Base-by-base conservation (phyloP, 1,284 basidiomycete species). In the Ustilago vetiveriae region DNA sequence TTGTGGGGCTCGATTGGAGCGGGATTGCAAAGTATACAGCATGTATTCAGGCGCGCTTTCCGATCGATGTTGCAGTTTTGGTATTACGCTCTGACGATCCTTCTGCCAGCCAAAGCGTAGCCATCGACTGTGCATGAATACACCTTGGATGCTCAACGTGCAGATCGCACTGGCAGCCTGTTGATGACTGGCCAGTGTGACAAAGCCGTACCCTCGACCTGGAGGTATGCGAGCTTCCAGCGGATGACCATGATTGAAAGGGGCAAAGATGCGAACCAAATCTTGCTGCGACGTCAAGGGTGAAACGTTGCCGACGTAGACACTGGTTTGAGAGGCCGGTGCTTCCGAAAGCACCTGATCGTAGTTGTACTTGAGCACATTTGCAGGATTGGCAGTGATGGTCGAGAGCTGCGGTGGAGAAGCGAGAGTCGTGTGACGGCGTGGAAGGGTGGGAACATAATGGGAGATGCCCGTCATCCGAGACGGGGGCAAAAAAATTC, bases 51-150 rank as follows among this genome's bases (percentile, higher is more conserved):
- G 58, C 10, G 41, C 46, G 4, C 44, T 54, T 24, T 54, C 58
- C 4, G 58, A 45, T 0, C 58, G 43, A 8, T 39, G 35, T 27
- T 32, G 21, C 6, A 45, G 21, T 11, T 22, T 40, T 4, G 42
- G 35, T 6, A 36, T 33, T 21, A 22, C 3, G 21, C 38, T 37
- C 10, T 38, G 36, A 14, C 76, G 49, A 49, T 97, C 94, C 84
- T 97, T 98, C 65, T 95, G 95, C 95, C 95, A 98, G 72, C 92
- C 93, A 83, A 92, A 95, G 84, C 96, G 95, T 85, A 98, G 91
- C 13, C 92, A 92, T 38, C 95, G 85, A 45, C 94, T 94, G 76
- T 98, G 95, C 26, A 98, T 90, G 86, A 92, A 90, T 83, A 92
- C 90, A 51, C 94, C 94, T 83, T 94, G 92, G 30, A 47, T 57